Conservation (phyloP, 225 moss, liverwort and hornwort genomes). For the Polytrichum formosum region DNA sequence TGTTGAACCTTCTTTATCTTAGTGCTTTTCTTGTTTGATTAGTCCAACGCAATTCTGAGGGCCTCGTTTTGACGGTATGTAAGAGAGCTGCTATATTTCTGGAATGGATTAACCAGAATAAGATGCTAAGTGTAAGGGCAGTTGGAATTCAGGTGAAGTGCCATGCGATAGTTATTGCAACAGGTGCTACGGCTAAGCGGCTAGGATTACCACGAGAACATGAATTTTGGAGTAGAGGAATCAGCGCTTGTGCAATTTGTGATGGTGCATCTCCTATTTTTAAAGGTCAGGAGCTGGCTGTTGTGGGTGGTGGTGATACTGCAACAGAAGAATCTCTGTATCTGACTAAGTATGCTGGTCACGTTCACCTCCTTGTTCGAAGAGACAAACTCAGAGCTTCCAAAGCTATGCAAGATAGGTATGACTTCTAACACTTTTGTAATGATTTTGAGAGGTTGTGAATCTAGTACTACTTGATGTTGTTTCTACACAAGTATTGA, state of each 20-base stretch:
- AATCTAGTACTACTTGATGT: too few relatives aligned
- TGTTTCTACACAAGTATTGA: too few relatives aligned
- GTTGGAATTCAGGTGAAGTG: slow-evolving; percentile 80
- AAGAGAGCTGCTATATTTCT: too few relatives aligned
- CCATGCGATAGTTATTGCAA: slow-evolving; percentile 91
- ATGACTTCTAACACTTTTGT: not conserved
- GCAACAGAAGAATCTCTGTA: slow-evolving; percentile 88
- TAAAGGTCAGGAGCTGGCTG: slow-evolving; percentile 86
- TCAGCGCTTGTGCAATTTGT: slow-evolving; percentile 96
- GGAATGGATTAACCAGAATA: not conserved
- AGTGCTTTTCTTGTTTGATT: too few relatives aligned
- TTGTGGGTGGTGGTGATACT: slow-evolving; percentile 96
- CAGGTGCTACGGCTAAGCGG: slow-evolving; percentile 90
- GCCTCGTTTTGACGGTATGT: too few relatives aligned
- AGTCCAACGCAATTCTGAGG: too few relatives aligned
- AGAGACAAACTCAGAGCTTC: slow-evolving; percentile 86
- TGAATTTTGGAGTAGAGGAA: slow-evolving; percentile 94
- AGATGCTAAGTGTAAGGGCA: slow-evolving; percentile 31
- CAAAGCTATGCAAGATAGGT: slow-evolving; percentile 99
- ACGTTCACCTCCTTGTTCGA: slow-evolving; percentile 88
- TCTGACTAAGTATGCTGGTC: slow-evolving; percentile 93
- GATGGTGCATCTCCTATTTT: slow-evolving; percentile 97
- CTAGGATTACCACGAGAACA: slow-evolving; percentile 88
- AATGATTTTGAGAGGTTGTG: not conserved
- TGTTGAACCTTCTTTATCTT: too few relatives aligned